Evolutionary conservation across 805 yeast genomes (phyloP), one percentile per base, ranked within the genome.

Genomic region (Saccharomyces eubayanus): DNA sequence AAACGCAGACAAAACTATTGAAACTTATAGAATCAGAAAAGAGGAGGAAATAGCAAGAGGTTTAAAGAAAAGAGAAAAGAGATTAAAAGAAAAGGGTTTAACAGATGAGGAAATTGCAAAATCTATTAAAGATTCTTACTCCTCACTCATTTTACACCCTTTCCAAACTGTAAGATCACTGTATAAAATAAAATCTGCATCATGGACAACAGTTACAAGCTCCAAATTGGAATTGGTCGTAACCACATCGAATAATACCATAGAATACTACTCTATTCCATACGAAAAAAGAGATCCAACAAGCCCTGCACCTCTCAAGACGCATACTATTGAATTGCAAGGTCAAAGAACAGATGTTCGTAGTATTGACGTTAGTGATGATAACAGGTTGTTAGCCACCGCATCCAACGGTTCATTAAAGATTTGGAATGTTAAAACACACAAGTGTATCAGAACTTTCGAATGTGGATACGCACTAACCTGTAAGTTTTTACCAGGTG

Each of bases 311-410:
- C 70, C 83, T 1, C 71, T 67, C 2, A 83, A 78, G 58, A 71
- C 76, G 47, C 80, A 80, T 61, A 70, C 83, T 2, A 75, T 94
- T 24, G 96, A 90, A 50, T 70, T 82, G 46, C 78, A 80, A 51
- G 99, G 99, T 21, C 97, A 91, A 69, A 81, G 97, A 66, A 82
- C 89, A 2, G 99, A 94, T 69, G 78, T 92, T 28, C 79, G 99
- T 62, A 78, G 96, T 4, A 74, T 89, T 65, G 91, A 89, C 60
- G 76, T 94, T 36, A 86, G 96, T 53, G 81, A 83, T 52, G 97
- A 92, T 71, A 82, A 84, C 67, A 82, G 82, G 66, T 72, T 94
- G 54, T 72, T 92, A 46, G 95, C 90, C 2, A 85, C 96, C 1
- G 97, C 96, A 0, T 86, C 97, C 2, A 89, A 90, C 64, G 97